Conservation (phyloP, 768 basidiomycete genomes). For the Trametes maxima region DNA sequence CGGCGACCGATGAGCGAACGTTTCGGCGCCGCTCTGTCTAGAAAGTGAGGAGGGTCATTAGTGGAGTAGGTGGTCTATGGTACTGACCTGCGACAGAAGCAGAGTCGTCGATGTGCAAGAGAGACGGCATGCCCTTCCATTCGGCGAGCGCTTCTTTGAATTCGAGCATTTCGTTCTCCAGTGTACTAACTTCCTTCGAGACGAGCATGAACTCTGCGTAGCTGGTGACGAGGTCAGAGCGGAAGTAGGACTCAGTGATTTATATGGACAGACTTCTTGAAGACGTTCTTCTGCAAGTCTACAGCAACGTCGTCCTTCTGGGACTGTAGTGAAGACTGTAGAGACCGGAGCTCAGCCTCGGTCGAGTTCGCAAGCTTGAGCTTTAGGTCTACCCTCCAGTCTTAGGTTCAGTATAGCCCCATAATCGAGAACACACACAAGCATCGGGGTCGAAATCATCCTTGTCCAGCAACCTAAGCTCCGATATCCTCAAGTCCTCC, state of each 20-base stretch:
- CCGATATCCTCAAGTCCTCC: conserved; percentile 64
- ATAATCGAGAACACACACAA: conserved; percentile 55
- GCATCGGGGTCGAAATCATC: conserved; percentile 87
- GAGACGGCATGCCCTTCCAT: conserved; percentile 94
- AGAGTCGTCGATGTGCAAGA: conserved; percentile 87
- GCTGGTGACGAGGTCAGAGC: conserved; percentile 42
- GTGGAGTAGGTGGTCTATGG: background rate
- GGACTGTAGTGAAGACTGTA: conserved; percentile 74
- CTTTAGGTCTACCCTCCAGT: conserved; percentile 60
- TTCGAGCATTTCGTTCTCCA: conserved; percentile 98
- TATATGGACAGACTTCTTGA: conserved; percentile 72
- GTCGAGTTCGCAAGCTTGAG: conserved; percentile 88
- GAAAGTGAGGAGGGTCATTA: conserved; percentile 32
- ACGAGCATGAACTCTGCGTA: conserved; percentile 97
- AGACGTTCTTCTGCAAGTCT: conserved; percentile 89
- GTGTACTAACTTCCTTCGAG: conserved; percentile 93
- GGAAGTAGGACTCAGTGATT: background rate
- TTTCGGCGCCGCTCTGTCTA: conserved; percentile 54
- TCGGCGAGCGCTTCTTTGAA: conserved; percentile 92
- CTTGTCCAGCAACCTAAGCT: conserved; percentile 65
- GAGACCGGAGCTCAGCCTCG: conserved; percentile 72
- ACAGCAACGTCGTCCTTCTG: conserved; percentile 73
- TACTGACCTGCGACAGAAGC: conserved; percentile 57
- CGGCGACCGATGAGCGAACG: conserved; percentile 90
- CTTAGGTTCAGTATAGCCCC: background rate